phyloP scores from a whole-genome alignment of 1,139 yeast genomes.

The Blastobotrys petasosporus region DNA sequence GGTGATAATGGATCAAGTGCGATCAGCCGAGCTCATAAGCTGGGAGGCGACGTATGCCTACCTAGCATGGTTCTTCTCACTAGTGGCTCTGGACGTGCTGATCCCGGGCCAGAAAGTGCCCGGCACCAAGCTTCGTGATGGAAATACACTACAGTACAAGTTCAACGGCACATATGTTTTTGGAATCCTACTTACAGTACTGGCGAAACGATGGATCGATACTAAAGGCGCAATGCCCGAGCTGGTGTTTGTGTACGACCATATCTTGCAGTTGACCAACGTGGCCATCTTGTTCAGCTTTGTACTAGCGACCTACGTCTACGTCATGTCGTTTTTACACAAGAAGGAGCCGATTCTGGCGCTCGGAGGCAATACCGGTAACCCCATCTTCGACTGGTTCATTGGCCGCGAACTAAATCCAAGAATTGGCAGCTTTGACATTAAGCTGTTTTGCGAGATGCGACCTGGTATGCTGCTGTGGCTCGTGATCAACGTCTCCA shows the following conservation, averaged over 20 bases:
- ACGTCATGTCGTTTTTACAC: slow-evolving; percentile 61
- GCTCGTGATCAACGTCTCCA: slow-evolving; percentile 71
- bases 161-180: slow-evolving; percentile 72
- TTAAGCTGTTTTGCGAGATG: slow-evolving; percentile 86
- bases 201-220: slow-evolving; percentile 46
- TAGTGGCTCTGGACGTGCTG: slow-evolving; percentile 57
- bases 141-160: slow-evolving; percentile 60
- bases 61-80: slow-evolving; percentile 62
- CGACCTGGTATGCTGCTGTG: slow-evolving; percentile 92
- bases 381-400: slow-evolving; percentile 81
- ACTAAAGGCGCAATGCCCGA: slow-evolving; percentile 66
- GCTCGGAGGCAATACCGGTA: slow-evolving; percentile 79
- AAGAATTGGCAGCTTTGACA: slow-evolving; percentile 75
- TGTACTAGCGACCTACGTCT: slow-evolving; percentile 57
- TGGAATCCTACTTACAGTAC: slow-evolving; percentile 40
- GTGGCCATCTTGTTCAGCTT: slow-evolving; percentile 62
- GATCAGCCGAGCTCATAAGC: slow-evolving; percentile 22
- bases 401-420: slow-evolving; percentile 97
- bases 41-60: slow-evolving; percentile 56
- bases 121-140: slow-evolving; percentile 75
- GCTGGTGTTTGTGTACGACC: slow-evolving; percentile 63
- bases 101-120: slow-evolving; percentile 65
- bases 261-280: slow-evolving; percentile 59
- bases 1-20: slow-evolving; percentile 31
- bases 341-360: slow-evolving; percentile 65